These are phyloP conservation scores for Phytophthora agathidicida DNA, from an alignment of 352 stramenopile species.

Conservation along the genomic window DNA sequence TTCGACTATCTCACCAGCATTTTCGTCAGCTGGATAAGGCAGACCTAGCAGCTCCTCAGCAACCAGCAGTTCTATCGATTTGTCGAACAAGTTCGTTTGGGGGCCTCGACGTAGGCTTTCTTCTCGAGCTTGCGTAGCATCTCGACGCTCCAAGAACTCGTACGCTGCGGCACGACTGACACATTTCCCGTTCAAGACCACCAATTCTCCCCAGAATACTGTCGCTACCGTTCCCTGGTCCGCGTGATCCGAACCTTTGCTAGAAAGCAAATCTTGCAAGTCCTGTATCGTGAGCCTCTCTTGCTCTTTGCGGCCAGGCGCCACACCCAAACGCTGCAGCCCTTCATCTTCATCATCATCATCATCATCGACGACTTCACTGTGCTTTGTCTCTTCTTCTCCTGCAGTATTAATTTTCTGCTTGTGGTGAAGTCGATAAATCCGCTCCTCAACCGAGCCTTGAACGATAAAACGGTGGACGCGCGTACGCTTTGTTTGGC, in stretches of 20 bases:
- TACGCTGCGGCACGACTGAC: constrained; percentile 35
- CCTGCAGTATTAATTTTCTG: neutral
- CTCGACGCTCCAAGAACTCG: constrained; percentile 44
- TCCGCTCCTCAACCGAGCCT: constrained; percentile 90
- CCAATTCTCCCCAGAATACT: constrained; percentile 53
- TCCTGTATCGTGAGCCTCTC: constrained; percentile 64
- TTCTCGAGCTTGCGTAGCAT: constrained; percentile 36
- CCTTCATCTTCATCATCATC: constrained; percentile 23
- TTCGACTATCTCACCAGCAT: neutral
- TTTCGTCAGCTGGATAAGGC: constrained; percentile 1
- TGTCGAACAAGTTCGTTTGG: constrained; percentile 40
- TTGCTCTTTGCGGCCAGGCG: constrained; percentile 53
- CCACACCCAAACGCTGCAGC: constrained; percentile 35
- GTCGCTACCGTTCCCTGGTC: neutral
- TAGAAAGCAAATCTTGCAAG: constrained; percentile 48
- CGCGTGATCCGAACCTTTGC: constrained; percentile 5
- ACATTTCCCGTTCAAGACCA: constrained; percentile 46
- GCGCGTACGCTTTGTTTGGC: constrained; percentile 81
- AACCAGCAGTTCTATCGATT: constrained; percentile 24
- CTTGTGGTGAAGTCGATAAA: constrained; percentile 52
- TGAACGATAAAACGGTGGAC: constrained; percentile 92
- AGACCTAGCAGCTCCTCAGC: constrained; percentile 33
- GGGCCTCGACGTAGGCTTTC: constrained; percentile 10
- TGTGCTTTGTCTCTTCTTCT: neutral
- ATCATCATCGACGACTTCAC: constrained; percentile 22